Base-by-base conservation (phyloP, 2,329 filamentous ascomycete genomes). In the Colletotrichum paranaense region DNA sequence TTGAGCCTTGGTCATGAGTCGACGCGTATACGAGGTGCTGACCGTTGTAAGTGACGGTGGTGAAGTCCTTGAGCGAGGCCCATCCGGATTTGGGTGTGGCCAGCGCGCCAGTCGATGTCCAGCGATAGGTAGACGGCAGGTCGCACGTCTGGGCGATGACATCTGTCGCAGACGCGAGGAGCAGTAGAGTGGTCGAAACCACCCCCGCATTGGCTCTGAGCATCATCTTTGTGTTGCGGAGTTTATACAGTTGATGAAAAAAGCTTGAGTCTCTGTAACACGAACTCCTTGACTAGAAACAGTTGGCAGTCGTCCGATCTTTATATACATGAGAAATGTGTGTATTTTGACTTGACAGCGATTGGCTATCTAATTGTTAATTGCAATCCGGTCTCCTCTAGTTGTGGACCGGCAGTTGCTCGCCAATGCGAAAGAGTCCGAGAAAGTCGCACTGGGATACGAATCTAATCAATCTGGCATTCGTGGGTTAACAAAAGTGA, bases 31-130 rank as follows among this genome's bases (percentile, higher is more conserved):
- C 90, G 7, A 92, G 85, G 74, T 92, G 84, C 79, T 91, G 79
- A 69, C 86, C 88, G 38, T 92, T 88, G 83, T 89, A 89, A 2
- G 82, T 78, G 24, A 86, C 86, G 67, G 80, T 77, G 35, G 88
- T 91, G 81, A 92, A 92, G 81, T 93, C 91, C 78, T 93, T 93
- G 76, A 92, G 84, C 6, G 89, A 83, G 2, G 81, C 83, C 88
- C 87, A 90, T 22, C 88, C 88, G 2, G 81, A 81, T 76, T 86
- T 86, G 1, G 90, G 90, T 8, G 82, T 77, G 1, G 89, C 88
- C 11, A 92, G 83, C 4, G 84, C 74, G 2, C 80, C 84, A 7
- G 85, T 87, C 12, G 88, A 89, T 32, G 85, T 87, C 89, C 90
- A 92, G 57, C 80, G 79, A 80, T 90, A 91, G 11, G 81, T 86